Conservation (phyloP, 23 red algal genomes). For the Gracilaria domingensis region DNA sequence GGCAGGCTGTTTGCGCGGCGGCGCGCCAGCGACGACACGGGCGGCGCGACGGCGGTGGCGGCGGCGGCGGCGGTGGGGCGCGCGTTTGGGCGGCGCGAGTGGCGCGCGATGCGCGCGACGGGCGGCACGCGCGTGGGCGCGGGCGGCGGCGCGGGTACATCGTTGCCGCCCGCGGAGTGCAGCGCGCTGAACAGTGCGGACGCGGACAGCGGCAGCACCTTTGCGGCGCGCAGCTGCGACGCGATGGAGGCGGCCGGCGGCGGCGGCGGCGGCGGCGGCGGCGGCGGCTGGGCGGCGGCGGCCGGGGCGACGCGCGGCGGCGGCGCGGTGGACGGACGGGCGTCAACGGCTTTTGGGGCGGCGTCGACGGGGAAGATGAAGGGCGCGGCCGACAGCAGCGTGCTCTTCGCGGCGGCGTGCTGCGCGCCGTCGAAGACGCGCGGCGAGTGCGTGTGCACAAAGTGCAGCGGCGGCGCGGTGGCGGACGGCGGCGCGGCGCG, state of each 20-base stretch:
- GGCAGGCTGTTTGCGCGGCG: conserved; percentile 47
- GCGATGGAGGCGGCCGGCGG: neutral
- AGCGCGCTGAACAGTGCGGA: conserved; percentile 4
- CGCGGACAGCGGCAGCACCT: conserved; percentile 9
- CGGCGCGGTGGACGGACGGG: conserved; percentile 17
- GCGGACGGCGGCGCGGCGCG: neutral
- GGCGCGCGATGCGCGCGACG: neutral
- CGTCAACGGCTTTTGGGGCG: neutral
- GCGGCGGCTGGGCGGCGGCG: neutral
- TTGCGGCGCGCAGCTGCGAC: conserved; percentile 12
- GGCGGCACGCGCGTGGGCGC: neutral
- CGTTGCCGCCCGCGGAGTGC: neutral
- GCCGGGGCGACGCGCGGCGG: neutral
- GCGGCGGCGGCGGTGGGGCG: neutral
- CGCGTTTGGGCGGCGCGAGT: neutral
- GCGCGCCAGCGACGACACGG: neutral
- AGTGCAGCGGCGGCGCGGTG: neutral
- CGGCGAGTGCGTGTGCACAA: neutral
- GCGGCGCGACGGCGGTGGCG: neutral
- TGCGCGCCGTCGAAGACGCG: neutral
- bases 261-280: neutral
- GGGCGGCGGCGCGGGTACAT: neutral
- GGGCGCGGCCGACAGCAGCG: conserved; percentile 27
- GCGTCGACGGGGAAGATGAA: conserved; percentile 46
- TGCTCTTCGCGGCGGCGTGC: conserved; percentile 5